Evolutionary conservation across 306 rosid species (phyloP), one percentile per base, ranked within the genome.

Genomic region (Gillenia trifoliata): DNA sequence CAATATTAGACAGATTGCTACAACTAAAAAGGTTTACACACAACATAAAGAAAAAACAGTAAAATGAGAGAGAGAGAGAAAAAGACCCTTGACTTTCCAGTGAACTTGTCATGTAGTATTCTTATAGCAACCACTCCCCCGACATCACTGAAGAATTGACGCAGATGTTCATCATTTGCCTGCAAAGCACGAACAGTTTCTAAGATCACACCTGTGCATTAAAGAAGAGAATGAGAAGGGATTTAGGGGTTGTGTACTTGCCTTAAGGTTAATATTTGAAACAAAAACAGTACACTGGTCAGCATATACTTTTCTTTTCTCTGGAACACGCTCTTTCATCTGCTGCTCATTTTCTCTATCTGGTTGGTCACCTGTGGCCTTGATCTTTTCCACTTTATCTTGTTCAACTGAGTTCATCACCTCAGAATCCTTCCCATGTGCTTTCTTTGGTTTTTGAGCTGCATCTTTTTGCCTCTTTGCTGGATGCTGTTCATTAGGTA

Each of bases 201-300:
- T 56, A 19, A 33, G 65, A 25, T 68, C 75, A 56, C 3, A 11
- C 71, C 63, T 28, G 74, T 43, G 63, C 25, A 4, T 2, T 40
- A 10, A 25, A 17, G 45, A 59, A 60, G 47, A 59, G 57, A 38
- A 72, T 25, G 19, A 23, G 31, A 22, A 22, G 41, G 23, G 64
- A 64, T 62, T 8, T 52, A 8, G 15, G 16, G 23, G 28, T 45
- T 34, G 70, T 43, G n/a, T 36, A 75, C 82, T 77, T 87, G 83
- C 96, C 91, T 70, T 87, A 17, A 67, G 75, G 75, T 87, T 67
- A 68, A 94, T 78, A 80, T 88, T 91, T 73, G 99, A 94, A 65
- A 92, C 66, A 82, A 90, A 94, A 30, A 86, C 95, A 73, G 99
- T 92, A 83, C 96, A 90, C 79, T 92, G 93, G 76, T 94, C 97